These are phyloP conservation scores for Asterionellopsis glacialis DNA, from an alignment of 108 stramenopile species.

Conservation along the genomic window DNA sequence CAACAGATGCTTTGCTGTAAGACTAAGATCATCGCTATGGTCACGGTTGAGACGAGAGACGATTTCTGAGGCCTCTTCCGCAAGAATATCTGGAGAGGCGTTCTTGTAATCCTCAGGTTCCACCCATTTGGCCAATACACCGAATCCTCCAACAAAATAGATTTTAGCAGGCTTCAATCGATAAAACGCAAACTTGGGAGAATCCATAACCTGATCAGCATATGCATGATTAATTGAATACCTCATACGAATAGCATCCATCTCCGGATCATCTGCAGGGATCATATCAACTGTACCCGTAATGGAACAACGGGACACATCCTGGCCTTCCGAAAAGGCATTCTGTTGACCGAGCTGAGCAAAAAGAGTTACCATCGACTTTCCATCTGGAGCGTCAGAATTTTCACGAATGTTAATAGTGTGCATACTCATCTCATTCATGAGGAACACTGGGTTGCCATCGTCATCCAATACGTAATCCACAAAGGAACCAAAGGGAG, in stretches of 20 bases:
- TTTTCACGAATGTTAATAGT: conserved; percentile 83
- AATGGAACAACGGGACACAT: conserved; percentile 91
- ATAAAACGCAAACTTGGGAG: conserved; percentile 91
- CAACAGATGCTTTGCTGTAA: conserved; percentile 68
- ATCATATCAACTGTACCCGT: conserved; percentile 81
- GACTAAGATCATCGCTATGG: conserved; percentile 55
- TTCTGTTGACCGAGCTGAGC: conserved; percentile 53
- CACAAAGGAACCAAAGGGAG: conserved; percentile 93
- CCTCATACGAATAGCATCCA: conserved; percentile 82
- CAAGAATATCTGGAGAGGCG: conserved; percentile 89
- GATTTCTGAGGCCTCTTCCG: conserved; percentile 86
- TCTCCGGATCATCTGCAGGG: conserved; percentile 57
- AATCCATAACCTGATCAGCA: conserved; percentile 93
- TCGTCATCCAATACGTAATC: conserved; percentile 95
- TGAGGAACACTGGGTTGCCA: conserved; percentile 92
- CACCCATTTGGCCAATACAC: conserved; percentile 93
- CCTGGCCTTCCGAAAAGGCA: conserved; percentile 42
- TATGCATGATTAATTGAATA: conserved; percentile 92
- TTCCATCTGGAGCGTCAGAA: conserved; percentile 11
- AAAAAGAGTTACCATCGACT: conserved; percentile 68
- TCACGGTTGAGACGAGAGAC: conserved; percentile 66
- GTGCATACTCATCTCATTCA: conserved; percentile 94
- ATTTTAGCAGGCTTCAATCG: conserved; percentile 79
- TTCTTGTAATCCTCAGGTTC: conserved; percentile 76
- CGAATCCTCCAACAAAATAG: conserved; percentile 97